Conservation (phyloP, 345 rosid species). For the Lumnitzera littorea region DNA sequence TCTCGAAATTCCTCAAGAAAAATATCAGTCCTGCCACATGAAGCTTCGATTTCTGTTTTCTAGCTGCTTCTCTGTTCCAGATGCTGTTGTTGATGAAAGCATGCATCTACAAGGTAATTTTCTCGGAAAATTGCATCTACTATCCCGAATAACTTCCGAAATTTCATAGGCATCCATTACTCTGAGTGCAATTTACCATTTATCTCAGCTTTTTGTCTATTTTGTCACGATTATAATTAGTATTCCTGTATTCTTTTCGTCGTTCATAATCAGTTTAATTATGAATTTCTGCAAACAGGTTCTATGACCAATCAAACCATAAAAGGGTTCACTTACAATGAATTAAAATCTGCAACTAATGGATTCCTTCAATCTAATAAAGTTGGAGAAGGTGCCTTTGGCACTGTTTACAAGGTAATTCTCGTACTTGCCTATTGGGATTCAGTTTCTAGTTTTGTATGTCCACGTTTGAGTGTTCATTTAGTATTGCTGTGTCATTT, state of each 20-base stretch:
- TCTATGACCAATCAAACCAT: slow-evolving; percentile 16
- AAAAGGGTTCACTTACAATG: slow-evolving; percentile 29
- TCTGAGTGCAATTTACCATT: too few relatives aligned
- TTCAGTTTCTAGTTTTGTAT: neutral
- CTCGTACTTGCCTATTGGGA: neutral
- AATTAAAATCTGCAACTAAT: slow-evolving; percentile 33
- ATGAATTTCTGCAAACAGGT: slow-evolving; percentile 4
- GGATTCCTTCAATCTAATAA: slow-evolving; percentile 39
- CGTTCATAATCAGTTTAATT: neutral
- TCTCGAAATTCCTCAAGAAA: neutral
- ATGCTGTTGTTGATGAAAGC: slow-evolving; percentile 3
- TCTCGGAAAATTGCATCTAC: neutral
- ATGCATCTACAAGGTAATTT: neutral
- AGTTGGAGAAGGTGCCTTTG: slow-evolving; percentile 56
- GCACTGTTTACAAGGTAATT: slow-evolving; percentile 51
- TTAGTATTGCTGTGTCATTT: neutral
- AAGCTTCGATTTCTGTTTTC: slow-evolving; percentile 2
- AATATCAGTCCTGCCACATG: neutral
- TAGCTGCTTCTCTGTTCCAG: slow-evolving; percentile 9
- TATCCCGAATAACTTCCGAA: neutral
- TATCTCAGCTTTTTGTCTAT: too few relatives aligned
- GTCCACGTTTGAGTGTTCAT: neutral
- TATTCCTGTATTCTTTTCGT: too few relatives aligned
- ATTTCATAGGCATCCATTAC: too few relatives aligned
- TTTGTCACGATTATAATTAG: too few relatives aligned